These are phyloP conservation scores for Neofusicoccum umdonicola DNA, from an alignment of 2,329 filamentous ascomycete genomes.

Conservation along the genomic window DNA sequence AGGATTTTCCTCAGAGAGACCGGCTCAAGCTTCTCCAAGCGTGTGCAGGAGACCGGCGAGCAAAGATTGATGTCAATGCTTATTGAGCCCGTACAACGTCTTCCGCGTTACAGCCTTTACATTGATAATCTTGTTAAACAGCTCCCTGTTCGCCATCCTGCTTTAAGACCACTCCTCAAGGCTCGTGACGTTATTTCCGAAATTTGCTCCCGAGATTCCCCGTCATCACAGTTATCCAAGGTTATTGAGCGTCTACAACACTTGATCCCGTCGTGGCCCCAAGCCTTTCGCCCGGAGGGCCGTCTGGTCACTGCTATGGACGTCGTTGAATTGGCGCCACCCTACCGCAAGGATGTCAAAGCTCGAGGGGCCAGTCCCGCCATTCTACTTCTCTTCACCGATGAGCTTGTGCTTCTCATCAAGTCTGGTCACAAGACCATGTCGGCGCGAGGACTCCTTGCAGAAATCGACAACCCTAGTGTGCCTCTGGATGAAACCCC, in stretches of 20 bases:
- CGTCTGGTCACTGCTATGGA: slow-evolving; percentile 80
- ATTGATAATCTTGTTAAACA: slow-evolving; percentile 93
- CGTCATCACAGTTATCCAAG: slow-evolving; percentile 67
- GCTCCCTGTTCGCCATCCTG: slow-evolving; percentile 81
- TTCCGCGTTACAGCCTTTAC: slow-evolving; percentile 91
- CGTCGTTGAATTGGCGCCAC: slow-evolving; percentile 71
- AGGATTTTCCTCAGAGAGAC: slow-evolving; percentile 73
- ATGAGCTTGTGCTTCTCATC: slow-evolving; percentile 73
- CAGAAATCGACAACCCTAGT: slow-evolving; percentile 81
- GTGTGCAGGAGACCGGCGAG: slow-evolving; percentile 80
- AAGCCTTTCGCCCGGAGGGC: slow-evolving; percentile 68
- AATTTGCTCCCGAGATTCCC: slow-evolving; percentile 88
- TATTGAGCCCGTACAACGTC: slow-evolving; percentile 92
- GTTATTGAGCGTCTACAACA: slow-evolving; percentile 71
- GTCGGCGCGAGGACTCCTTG: slow-evolving; percentile 73
- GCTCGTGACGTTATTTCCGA: slow-evolving; percentile 92
- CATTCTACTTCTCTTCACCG: slow-evolving; percentile 80
- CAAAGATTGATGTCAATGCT: slow-evolving; percentile 86
- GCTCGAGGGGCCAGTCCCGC: slow-evolving; percentile 51
- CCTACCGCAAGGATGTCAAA: slow-evolving; percentile 56
- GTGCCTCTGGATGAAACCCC: slow-evolving; percentile 35
- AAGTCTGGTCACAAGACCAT: slow-evolving; percentile 63
- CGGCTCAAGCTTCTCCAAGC: slow-evolving; percentile 77
- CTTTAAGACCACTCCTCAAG: slow-evolving; percentile 77
- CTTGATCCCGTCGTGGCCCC: slow-evolving; percentile 75